phyloP scores from a whole-genome alignment of 1,139 yeast species.

The Suhomyces anneliseae region DNA sequence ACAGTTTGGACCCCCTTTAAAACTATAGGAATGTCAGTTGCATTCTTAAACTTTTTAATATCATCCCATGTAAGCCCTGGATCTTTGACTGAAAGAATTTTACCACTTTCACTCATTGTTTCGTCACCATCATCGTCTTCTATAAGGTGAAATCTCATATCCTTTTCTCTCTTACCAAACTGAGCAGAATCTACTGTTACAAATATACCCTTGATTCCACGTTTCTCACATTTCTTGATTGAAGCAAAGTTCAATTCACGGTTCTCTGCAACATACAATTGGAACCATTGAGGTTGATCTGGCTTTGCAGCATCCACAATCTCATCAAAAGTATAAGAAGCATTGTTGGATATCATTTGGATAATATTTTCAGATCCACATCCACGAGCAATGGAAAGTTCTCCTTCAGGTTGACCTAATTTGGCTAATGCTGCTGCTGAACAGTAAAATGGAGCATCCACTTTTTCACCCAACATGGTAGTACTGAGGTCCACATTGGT shows the following conservation, averaged over 20 bases:
- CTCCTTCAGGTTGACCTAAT: constrained; percentile 79
- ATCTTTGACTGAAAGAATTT: constrained; percentile 74
- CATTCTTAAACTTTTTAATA: constrained; percentile 53
- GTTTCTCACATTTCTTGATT: constrained; percentile 66
- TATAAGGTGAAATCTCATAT: constrained; percentile 50
- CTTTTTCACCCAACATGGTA: constrained; percentile 41
- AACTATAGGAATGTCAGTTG: constrained; percentile 62
- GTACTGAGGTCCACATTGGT: constrained; percentile 38
- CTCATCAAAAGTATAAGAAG: constrained; percentile 74
- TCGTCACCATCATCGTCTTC: constrained; percentile 66
- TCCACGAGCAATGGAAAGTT: constrained; percentile 71
- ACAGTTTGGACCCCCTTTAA: constrained; percentile 72
- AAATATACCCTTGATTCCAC: constrained; percentile 79
- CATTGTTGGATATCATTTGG: constrained; percentile 81
- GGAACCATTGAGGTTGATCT: constrained; percentile 79
- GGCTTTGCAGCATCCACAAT: constrained; percentile 59
- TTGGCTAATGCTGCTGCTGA: constrained; percentile 82
- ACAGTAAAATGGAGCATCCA: constrained; percentile 63
- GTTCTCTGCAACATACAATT: constrained; percentile 75
- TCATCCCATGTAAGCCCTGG: constrained; percentile 67
- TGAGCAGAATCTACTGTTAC: constrained; percentile 94
- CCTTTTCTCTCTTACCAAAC: constrained; percentile 86
- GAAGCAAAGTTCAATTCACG: constrained; percentile 59
- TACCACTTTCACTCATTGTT: constrained; percentile 83
- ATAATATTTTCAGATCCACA: constrained; percentile 66